phyloP scores from a whole-genome alignment of 768 basidiomycete genomes.

The Mycena indigotica region DNA sequence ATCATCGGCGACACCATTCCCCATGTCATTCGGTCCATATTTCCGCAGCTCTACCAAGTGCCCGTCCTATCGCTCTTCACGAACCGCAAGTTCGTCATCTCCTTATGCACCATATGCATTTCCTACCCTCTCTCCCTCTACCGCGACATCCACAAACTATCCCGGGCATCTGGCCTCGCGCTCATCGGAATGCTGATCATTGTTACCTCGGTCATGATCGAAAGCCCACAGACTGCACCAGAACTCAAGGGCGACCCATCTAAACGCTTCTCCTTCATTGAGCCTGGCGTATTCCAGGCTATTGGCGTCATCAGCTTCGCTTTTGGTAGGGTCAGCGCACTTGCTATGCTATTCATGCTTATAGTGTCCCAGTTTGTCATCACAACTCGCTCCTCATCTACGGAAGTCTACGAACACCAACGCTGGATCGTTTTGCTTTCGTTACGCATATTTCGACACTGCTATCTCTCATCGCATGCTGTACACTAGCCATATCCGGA shows the following conservation, averaged over 20 bases:
- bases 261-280: slow-evolving; percentile 73
- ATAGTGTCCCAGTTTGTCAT: slow-evolving; percentile 70
- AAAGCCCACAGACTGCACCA: slow-evolving; percentile 73
- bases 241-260: slow-evolving; percentile 78
- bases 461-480: slow-evolving; percentile 83
- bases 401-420: slow-evolving; percentile 89
- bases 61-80: slow-evolving; percentile 78
- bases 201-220: slow-evolving; percentile 79
- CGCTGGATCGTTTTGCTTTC: slow-evolving; percentile 87
- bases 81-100: slow-evolving; percentile 88
- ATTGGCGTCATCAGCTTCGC: slow-evolving; percentile 98
- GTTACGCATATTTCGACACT: slow-evolving; percentile 92
- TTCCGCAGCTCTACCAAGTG: slow-evolving; percentile 67
- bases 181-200: slow-evolving; percentile 94
- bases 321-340: slow-evolving; percentile 49
- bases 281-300: slow-evolving; percentile 86
- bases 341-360: neutral
- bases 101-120: slow-evolving; percentile 81
- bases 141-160: slow-evolving; percentile 96
- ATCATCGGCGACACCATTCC: slow-evolving; percentile 98
- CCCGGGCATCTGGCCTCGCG: slow-evolving; percentile 89
- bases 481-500: slow-evolving; percentile 80
- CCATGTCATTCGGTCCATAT: slow-evolving; percentile 85
- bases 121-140: slow-evolving; percentile 95
- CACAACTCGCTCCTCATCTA: slow-evolving; percentile 98